These are phyloP conservation scores for Bremia lactucae DNA, from an alignment of 352 stramenopile genomes.

Conservation along the genomic window DNA sequence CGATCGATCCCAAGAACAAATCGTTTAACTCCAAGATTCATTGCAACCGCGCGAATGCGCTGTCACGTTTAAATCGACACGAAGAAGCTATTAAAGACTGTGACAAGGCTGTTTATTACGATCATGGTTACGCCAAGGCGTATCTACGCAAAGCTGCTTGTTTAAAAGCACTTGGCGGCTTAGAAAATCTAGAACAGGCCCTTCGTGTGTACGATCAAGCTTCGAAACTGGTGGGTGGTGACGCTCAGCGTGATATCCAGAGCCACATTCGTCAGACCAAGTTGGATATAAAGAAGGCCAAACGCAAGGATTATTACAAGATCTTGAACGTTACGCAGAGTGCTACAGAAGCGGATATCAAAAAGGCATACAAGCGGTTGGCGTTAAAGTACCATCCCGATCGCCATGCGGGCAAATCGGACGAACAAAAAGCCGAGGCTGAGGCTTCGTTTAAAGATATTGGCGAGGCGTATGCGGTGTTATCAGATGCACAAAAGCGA, in stretches of 20 bases:
- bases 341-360: slow-evolving; percentile 90
- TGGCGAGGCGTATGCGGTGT: slow-evolving; percentile 91
- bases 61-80: slow-evolving; percentile 74
- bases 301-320: slow-evolving; percentile 95
- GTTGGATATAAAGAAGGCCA: slow-evolving; percentile 90
- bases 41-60: slow-evolving; percentile 86
- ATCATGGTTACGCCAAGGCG: slow-evolving; percentile 88
- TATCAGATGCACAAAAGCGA: slow-evolving; percentile 90
- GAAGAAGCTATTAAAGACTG: slow-evolving; percentile 86
- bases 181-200: slow-evolving; percentile 85
- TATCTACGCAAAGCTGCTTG: slow-evolving; percentile 78
- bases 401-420: slow-evolving; percentile 83
- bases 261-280: slow-evolving; percentile 84
- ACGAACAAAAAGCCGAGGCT: slow-evolving; percentile 87
- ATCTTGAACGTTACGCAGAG: slow-evolving; percentile 73
- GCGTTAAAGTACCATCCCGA: slow-evolving; percentile 95
- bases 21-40: slow-evolving; percentile 90
- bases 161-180: slow-evolving; percentile 58
- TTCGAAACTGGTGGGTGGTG: slow-evolving; percentile 76
- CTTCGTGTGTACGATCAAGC: slow-evolving; percentile 87
- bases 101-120: slow-evolving; percentile 83
- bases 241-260: slow-evolving; percentile 72
- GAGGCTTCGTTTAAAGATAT: slow-evolving; percentile 94
- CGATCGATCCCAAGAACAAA: slow-evolving; percentile 86
- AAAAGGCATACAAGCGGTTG: slow-evolving; percentile 94